A percentile compares a stretch with the other conserved stretches of the same genome.
phyloP scores from a whole-genome alignment of 176 grass and related monocot species.

The Leersia perrieri region DNA sequence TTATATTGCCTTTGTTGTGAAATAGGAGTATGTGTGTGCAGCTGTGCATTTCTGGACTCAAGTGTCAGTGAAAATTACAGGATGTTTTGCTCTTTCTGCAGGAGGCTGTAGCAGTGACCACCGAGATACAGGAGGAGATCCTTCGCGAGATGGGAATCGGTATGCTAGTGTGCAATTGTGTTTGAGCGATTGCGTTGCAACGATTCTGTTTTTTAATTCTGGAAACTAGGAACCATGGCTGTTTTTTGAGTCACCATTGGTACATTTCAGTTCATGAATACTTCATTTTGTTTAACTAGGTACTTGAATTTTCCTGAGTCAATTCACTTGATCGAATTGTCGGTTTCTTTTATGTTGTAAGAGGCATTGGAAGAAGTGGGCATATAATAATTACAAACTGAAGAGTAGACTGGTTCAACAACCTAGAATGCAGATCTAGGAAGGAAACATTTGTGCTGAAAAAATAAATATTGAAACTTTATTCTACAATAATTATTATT shows the following conservation, averaged over 20 bases:
- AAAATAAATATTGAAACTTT: not conserved
- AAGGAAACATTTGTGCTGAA: not conserved
- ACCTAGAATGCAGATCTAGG: not conserved
- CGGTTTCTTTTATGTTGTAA: not conserved
- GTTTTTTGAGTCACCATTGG: not conserved
- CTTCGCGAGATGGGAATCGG: constrained; percentile 77
- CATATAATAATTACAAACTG: not conserved
- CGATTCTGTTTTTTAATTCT: not conserved
- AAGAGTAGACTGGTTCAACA: not conserved
- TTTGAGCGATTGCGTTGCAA: not conserved
- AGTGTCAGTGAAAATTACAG: not conserved
- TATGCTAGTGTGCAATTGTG: constrained; percentile 4
- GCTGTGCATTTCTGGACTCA: not conserved
- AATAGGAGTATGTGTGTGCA: not conserved
- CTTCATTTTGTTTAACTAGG: not conserved
- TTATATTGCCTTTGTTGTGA: not conserved
- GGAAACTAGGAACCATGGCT: not conserved
- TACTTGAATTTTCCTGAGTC: not conserved
- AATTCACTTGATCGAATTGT: not conserved
- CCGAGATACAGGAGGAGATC: constrained; percentile 78
- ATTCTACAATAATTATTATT: not conserved
- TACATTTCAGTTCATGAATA: not conserved
- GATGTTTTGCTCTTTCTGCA: not conserved
- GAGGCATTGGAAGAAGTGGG: not conserved
- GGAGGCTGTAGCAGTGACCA: constrained; percentile 82